phyloP scores from a whole-genome alignment of 805 yeast species.

The Saccharomycopsis javanensis region DNA sequence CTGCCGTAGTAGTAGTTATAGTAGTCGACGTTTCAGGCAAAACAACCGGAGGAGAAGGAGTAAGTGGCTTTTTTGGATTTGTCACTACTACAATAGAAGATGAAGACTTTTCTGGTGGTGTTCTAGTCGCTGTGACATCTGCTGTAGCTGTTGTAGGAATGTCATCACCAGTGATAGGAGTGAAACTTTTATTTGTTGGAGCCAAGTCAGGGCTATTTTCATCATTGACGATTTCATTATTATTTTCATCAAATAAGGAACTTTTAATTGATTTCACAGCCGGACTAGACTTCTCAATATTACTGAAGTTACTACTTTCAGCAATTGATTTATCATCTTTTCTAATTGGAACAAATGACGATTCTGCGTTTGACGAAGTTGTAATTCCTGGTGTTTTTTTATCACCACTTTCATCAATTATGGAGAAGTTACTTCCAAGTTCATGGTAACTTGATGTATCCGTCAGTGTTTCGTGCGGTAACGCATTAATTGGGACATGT shows the following conservation, averaged over 20 bases:
- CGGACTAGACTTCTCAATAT: conserved; percentile 16
- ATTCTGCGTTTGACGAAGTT: conserved; percentile 3
- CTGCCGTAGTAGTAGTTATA: not conserved
- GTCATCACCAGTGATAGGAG: not conserved
- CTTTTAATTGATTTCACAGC: conserved; percentile 5
- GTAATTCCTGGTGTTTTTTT: not conserved
- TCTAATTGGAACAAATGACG: conserved; percentile 3
- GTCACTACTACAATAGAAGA: not conserved
- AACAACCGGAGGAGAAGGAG: not conserved
- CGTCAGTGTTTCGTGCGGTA: not conserved
- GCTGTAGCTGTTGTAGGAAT: not conserved
- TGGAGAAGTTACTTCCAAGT: not conserved
- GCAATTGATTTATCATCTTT: conserved; percentile 14
- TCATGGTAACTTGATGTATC: not conserved
- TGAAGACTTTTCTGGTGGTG: not conserved
- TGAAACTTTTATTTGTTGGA: not conserved
- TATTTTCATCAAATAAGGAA: not conserved
- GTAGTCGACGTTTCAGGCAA: not conserved
- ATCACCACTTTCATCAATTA: not conserved
- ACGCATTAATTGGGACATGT: not conserved
- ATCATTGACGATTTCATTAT: conserved; percentile 15
- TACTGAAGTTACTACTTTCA: conserved; percentile 19
- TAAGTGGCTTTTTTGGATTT: not conserved
- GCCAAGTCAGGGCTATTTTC: not conserved
- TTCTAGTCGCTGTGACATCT: not conserved